These are phyloP conservation scores for Ceratocystis huliohia DNA, from an alignment of 2,329 filamentous ascomycete species.

Conservation along the genomic window DNA sequence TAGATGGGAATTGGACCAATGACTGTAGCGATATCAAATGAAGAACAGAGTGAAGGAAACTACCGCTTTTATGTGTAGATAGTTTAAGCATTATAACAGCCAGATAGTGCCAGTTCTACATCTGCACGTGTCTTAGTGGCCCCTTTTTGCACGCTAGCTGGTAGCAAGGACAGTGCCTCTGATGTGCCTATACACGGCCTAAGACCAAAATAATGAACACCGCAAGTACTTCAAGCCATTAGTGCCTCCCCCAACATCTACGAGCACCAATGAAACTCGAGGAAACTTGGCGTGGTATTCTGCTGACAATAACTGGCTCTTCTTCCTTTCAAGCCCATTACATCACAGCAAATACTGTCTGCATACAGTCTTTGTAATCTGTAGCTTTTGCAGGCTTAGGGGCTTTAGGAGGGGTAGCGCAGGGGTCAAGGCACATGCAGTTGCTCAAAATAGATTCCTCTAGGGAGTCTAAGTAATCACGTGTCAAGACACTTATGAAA, in stretches of 20 bases:
- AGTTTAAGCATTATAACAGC: neutral
- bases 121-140: constrained; percentile 6
- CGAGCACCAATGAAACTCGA: neutral
- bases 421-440: neutral
- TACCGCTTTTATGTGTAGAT: constrained; percentile 8
- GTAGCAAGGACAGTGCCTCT: neutral
- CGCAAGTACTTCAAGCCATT: neutral
- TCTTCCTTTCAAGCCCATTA: neutral
- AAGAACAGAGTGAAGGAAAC: neutral
- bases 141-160: neutral
- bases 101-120: neutral
- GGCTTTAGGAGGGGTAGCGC: neutral
- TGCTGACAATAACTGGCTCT: constrained; percentile 6
- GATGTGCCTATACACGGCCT: neutral
- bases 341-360: neutral
- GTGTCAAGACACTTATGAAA: neutral
- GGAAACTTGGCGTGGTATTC: neutral
- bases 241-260: neutral
- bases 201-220: neutral
- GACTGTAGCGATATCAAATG: neutral
- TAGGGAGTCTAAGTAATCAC: neutral
- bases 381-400: neutral
- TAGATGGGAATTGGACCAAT: neutral
- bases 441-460: constrained; percentile 1
- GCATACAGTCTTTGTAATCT: neutral